Conservation (phyloP, 225 moss, liverwort and hornwort genomes). For the Takakia lepidozioides region DNA sequence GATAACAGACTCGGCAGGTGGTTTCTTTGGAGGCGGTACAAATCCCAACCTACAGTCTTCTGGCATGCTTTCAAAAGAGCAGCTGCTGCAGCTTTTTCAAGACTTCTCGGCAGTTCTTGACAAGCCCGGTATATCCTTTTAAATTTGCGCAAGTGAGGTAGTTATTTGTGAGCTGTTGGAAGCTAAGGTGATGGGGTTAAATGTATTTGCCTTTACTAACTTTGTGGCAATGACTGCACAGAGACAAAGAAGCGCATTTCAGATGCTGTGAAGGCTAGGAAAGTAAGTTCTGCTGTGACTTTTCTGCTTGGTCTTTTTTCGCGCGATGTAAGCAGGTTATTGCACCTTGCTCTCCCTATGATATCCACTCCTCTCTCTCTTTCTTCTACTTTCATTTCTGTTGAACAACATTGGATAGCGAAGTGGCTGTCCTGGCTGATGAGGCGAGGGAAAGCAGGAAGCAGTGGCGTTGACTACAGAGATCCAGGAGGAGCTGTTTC, state of each 20-base stretch:
- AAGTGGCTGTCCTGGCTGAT: not conserved
- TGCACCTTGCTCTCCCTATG: too few relatives aligned
- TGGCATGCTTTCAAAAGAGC: constrained; percentile 58
- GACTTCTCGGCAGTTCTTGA: constrained; percentile 50
- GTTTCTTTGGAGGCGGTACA: constrained; percentile 21
- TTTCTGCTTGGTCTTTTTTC: not conserved
- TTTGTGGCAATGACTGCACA: too few relatives aligned
- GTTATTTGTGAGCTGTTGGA: too few relatives aligned
- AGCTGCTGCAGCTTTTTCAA: constrained; percentile 41
- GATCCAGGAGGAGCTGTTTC: constrained; percentile 60
- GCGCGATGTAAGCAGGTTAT: too few relatives aligned
- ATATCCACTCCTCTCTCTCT: too few relatives aligned
- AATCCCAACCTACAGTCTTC: constrained; percentile 35
- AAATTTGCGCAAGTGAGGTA: too few relatives aligned
- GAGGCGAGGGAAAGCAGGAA: constrained; percentile 21
- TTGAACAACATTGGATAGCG: not conserved
- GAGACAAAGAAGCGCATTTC: constrained; percentile 56
- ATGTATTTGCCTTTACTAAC: too few relatives aligned
- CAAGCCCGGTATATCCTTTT: constrained; percentile 52
- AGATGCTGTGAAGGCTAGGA: constrained; percentile 40
- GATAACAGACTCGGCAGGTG: constrained; percentile 18
- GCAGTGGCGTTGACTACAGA: constrained; percentile 60
- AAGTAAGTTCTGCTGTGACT: constrained; percentile 13
- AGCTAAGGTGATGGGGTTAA: too few relatives aligned
- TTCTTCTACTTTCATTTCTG: not conserved